Percentiles rank a stretch among this genome's conserved stretches.
Evolutionary conservation across 352 stramenopile species (phyloP).

Genomic region (Globisporangium radiosum): DNA sequence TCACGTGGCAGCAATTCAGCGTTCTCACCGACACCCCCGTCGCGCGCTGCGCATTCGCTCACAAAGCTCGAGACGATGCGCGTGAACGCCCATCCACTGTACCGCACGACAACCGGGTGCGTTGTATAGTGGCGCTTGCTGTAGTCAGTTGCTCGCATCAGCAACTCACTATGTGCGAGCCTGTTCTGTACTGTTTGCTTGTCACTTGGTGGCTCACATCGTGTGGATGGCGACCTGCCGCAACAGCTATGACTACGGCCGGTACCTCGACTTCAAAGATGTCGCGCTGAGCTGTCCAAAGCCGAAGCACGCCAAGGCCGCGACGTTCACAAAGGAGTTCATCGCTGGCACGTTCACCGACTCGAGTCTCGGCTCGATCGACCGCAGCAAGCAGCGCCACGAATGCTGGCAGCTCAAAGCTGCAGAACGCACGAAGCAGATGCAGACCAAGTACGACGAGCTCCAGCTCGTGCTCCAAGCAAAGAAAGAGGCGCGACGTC

Average conservation of each 20-base stretch:
- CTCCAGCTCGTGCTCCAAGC: constrained; percentile 43
- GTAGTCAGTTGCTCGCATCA: neutral
- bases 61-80: constrained; percentile 47
- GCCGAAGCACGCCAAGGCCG: constrained; percentile 29
- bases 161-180: too few relatives aligned
- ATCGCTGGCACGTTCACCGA: constrained; percentile 44
- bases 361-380: constrained; percentile 45
- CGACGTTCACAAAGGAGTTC: constrained; percentile 53
- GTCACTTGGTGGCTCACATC: neutral
- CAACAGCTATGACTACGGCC: constrained; percentile 49
- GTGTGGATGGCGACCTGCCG: neutral
- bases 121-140: neutral
- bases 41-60: constrained; percentile 33
- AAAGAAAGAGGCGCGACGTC: constrained; percentile 30
- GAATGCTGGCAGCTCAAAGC: constrained; percentile 53
- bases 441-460: constrained; percentile 58
- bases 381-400: constrained; percentile 41
- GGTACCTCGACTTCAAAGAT: constrained; percentile 49
- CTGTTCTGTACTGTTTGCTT: too few relatives aligned
- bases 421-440: constrained; percentile 39
- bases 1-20: constrained; percentile 5
- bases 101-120: constrained; percentile 45
- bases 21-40: constrained; percentile 11
- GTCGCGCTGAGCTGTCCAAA: constrained; percentile 33
- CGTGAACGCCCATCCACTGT: constrained; percentile 32